Evolutionary conservation across 2,329 filamentous ascomycete species (phyloP).

Genomic region (Claviceps sorghi): DNA sequence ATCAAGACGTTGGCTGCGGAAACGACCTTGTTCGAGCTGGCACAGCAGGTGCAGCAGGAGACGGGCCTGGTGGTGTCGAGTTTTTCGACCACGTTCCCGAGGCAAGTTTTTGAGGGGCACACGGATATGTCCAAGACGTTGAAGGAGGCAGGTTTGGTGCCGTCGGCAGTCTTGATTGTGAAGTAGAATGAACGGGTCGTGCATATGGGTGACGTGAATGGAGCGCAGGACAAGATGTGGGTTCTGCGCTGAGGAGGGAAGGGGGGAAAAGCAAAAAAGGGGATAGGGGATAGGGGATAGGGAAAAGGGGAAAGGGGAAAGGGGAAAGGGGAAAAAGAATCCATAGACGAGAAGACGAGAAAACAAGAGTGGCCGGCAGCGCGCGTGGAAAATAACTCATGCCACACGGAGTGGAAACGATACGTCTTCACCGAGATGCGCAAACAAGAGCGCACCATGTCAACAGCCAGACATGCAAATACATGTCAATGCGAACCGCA

Average conservation of each 20-base stretch:
- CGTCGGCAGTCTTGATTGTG: constrained; percentile 78
- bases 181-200: too few relatives aligned
- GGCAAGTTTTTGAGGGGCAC: constrained; percentile 57
- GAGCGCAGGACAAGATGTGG: background rate
- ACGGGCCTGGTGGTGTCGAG: constrained; percentile 54
- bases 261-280: too few relatives aligned
- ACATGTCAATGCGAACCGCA: background rate
- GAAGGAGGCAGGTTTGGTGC: constrained; percentile 80
- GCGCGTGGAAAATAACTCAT: background rate
- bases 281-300: too few relatives aligned
- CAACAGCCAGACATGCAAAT: background rate
- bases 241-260: background rate
- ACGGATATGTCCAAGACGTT: constrained; percentile 77
- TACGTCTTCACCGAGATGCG: background rate
- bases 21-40: constrained; percentile 86
- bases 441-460: background rate
- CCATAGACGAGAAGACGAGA: too few relatives aligned
- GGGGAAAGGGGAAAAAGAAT: background rate
- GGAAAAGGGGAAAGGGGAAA: background rate
- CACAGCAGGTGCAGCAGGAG: constrained; percentile 58
- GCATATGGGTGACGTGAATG: too few relatives aligned
- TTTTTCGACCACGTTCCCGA: constrained; percentile 78
- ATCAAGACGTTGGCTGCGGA: constrained; percentile 81
- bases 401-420: background rate
- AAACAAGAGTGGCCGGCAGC: too few relatives aligned